phyloP scores from a whole-genome alignment of 345 rosid species.

The Syzygium aqueum region DNA sequence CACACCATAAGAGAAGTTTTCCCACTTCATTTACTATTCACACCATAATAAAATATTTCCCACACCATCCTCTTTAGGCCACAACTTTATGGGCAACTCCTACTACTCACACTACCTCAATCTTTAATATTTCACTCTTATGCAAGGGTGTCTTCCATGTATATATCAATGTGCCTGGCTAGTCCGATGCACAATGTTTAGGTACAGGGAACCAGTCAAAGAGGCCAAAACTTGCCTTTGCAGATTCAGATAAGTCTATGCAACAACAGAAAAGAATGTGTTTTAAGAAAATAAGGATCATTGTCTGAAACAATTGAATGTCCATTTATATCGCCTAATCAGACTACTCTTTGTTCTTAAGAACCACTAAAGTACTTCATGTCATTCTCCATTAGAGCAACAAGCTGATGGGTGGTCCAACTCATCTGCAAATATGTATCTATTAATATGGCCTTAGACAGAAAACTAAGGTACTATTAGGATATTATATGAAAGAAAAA shows the following conservation, averaged over 20 bases:
- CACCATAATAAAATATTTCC: neutral
- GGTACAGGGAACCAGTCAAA: neutral
- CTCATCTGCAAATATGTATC: neutral
- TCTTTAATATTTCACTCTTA: neutral
- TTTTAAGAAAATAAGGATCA: neutral
- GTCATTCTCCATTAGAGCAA: neutral
- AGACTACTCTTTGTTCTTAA: neutral
- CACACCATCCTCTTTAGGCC: neutral
- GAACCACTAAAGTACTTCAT: neutral
- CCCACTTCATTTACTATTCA: neutral
- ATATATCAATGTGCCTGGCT: neutral
- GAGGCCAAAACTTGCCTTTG: neutral
- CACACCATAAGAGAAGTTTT: neutral
- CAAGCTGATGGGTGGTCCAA: neutral
- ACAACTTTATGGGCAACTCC: neutral
- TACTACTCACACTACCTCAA: neutral
- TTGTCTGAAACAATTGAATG: neutral
- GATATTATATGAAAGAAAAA: neutral
- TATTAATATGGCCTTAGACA: neutral
- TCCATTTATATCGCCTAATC: neutral
- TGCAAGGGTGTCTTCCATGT: neutral
- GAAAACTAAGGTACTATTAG: neutral
- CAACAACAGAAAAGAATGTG: neutral
- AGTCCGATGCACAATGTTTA: neutral
- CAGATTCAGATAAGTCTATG: neutral